Evolutionary conservation across 2,329 filamentous ascomycete genomes (phyloP), one percentile per base, ranked within the genome.

Genomic region (Triangularia verruculosa): DNA sequence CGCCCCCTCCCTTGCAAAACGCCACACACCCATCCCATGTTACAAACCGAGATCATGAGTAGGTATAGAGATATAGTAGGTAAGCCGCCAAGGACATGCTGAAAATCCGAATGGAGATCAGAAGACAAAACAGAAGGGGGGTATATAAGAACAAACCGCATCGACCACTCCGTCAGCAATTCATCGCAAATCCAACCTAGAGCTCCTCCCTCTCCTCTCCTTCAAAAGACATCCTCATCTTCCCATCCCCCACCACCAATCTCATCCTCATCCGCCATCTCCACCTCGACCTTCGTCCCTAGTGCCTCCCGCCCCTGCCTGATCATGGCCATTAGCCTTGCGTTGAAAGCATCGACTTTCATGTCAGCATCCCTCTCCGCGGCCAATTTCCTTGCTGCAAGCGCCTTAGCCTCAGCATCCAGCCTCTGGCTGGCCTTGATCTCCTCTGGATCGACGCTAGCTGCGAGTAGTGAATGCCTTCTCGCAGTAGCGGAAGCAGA

Each of bases 291-390:
- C 47, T 80, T 89, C 20, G 90, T 90, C 1, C 89, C 93, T 17
- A 99, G 78, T 1, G 95, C 95, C 75, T 95, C 90, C 70, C 89
- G 89, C 0, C 93, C 95, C 76, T 98, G 89, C 1, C 88, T 83
- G 61, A 99, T 96, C 90, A 99, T 92, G 32, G 89, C 90, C 72
- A 90, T 86, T 56, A 98, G 79, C 70, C 90, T 87, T 56, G 86
- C 83, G 73, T 95, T 96, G 76, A 98, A 87, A 25, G 89, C 86
- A 57, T 87, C 87, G 70, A 98, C 89, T 59, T 89, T 88, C 52
- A 88, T 86, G 70, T 98, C 93, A 7, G 91, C 85, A 70, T 93
- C 89, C 54, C 87, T 82, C 70, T 97, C 92, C 63, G 91, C 90
- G 58, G 86, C 85, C 24, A 87, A 82, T 68, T 89, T 85, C 72